Percentiles rank a stretch among this genome's conserved stretches.
These are phyloP conservation scores for Ampelomyces quisqualis DNA, from an alignment of 2,329 filamentous ascomycete genomes.

Conservation along the genomic window DNA sequence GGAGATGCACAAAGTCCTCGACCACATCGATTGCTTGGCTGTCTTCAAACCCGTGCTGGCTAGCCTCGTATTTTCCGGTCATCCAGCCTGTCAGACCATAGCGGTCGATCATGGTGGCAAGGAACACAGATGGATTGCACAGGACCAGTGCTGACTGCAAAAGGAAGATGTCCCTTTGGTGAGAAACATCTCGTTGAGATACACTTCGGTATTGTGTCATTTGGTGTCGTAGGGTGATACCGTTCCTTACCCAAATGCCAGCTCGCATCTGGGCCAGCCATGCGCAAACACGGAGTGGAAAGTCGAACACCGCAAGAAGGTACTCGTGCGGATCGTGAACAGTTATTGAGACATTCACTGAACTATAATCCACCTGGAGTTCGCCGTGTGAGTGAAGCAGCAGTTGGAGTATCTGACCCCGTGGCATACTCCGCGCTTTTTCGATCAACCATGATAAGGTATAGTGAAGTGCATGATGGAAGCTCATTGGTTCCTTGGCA, in stretches of 20 bases:
- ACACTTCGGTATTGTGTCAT: constrained; percentile 91
- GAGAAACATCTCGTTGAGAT: constrained; percentile 83
- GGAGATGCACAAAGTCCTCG: constrained; percentile 91
- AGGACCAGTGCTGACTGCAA: constrained; percentile 87
- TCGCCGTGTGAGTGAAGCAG: constrained; percentile 72
- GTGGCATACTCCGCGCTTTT: constrained; percentile 73
- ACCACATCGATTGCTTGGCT: constrained; percentile 86
- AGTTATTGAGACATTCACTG: constrained; percentile 61
- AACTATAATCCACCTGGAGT: constrained; percentile 62
- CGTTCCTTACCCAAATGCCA: constrained; percentile 97
- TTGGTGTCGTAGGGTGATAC: constrained; percentile 92
- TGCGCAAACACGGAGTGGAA: constrained; percentile 86
- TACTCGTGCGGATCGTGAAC: constrained; percentile 71
- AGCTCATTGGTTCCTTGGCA: constrained; percentile 88
- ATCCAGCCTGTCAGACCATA: constrained; percentile 89
- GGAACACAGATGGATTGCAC: constrained; percentile 77
- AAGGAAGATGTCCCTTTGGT: constrained; percentile 92
- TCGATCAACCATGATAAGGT: constrained; percentile 95
- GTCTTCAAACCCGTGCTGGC: constrained; percentile 74
- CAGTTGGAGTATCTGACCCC: constrained; percentile 65
- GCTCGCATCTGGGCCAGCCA: constrained; percentile 99
- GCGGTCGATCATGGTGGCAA: constrained; percentile 87
- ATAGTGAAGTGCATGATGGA: constrained; percentile 96
- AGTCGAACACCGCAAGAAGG: constrained; percentile 86
- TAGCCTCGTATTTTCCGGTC: constrained; percentile 70